Base-by-base conservation (phyloP, 2,329 filamentous ascomycete genomes). In the Neonectria sp. region DNA sequence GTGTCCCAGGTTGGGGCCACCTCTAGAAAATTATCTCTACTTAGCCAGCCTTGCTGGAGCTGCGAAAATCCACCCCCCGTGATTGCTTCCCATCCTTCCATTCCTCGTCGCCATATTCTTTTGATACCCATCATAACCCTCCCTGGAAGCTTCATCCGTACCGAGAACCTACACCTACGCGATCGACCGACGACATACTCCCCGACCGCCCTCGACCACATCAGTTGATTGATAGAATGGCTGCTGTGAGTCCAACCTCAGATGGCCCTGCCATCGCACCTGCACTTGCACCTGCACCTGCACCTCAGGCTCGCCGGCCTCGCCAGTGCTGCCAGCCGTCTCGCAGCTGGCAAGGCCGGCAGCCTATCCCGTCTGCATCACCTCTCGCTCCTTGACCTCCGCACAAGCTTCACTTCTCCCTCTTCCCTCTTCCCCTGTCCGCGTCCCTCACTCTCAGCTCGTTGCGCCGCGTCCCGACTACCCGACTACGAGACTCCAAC, bases 181-280 rank as follows among this genome's bases (percentile, higher is more conserved):
- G 55, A 73, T 59, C 58, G 62, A 52, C 65, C 68, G 72, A 74
- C 63, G 45, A 75, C 61, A 59, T 59, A 65, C 51, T 63, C 55
- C 49, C 58, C 65, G 68, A 75, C 61, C 71, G 68, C 67, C 65
- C 65, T 68, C 71, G 74, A 75, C 72, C 72, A 72, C 71, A 76
- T 75, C 71, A 75, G 74, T 76, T 76, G 72, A 73, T 71, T 73
- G 75, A 78, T 79, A 82, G 80, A 80, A 82, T 82, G 81, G 81
- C 81, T 80, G 79, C 81, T 79, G 81, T 82, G 79, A 81, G 81
- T 82, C 58, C 67, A 63, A 60, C 69, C 62, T 73, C 60, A 65
- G 46, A 66, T 70, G 58, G 71, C 60, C 61, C 67, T 55, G 40
- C 33, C 45, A 40, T 49, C n/a, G 27, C 58, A 37, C 40, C 67